Evolutionary conservation across 1,284 basidiomycete genomes (phyloP).

Genomic region (Spongispora temasekensis): DNA sequence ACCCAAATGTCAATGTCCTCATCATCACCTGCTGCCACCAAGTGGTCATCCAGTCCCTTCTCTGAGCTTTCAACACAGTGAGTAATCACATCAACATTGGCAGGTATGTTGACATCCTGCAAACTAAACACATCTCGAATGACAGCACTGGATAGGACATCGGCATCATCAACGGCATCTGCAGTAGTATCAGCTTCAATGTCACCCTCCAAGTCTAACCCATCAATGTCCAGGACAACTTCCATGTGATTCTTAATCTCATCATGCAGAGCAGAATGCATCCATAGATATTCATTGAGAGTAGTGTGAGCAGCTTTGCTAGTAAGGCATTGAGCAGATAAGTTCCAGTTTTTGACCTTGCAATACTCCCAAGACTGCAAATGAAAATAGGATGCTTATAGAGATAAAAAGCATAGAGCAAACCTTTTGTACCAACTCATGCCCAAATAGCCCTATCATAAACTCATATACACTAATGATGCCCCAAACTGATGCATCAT

Average conservation of each 20-base stretch:
- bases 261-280: not conserved
- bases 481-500: not conserved
- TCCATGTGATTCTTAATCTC: not conserved
- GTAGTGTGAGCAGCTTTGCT: not conserved
- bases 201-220: not conserved
- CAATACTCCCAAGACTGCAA: not conserved
- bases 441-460: slow-evolving; percentile 16
- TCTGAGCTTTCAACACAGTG: slow-evolving; percentile 4
- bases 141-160: slow-evolving; percentile 3
- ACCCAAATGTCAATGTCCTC: slow-evolving; percentile 3
- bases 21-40: slow-evolving; percentile 3
- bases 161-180: not conserved
- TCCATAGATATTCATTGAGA: not conserved
- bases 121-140: slow-evolving; percentile 1
- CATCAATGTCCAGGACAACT: not conserved
- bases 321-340: not conserved
- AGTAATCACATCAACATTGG: not conserved
- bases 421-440: slow-evolving; percentile 14
- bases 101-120: not conserved
- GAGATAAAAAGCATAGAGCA: not conserved
- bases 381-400: not conserved
- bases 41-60: not conserved
- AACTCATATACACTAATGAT: slow-evolving; percentile 25
- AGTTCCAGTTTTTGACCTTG: not conserved
- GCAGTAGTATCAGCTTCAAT: not conserved